Evolutionary conservation across 495 filamentous ascomycete genomes (phyloP).

Genomic region (Ascobolus immersus): DNA sequence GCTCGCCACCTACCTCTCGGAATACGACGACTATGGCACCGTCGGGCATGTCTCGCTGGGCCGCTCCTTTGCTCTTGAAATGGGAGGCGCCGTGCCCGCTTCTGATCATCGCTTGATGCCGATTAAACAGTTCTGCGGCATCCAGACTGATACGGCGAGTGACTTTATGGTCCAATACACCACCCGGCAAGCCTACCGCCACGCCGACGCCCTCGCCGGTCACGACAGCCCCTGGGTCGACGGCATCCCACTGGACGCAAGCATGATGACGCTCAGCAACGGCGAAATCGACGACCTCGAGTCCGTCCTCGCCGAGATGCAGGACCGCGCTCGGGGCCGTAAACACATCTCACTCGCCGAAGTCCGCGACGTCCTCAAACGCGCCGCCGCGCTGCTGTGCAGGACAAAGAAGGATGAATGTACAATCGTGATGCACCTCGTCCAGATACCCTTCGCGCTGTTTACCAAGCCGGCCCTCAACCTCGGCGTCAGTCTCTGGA

Average conservation of each 20-base stretch:
- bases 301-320: conserved; percentile 37
- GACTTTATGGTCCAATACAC: conserved; percentile 94
- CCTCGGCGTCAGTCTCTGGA: conserved; percentile 82
- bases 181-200: conserved; percentile 80
- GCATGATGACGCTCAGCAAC: conserved; percentile 19
- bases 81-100: conserved; percentile 66
- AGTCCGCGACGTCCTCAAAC: conserved; percentile 50
- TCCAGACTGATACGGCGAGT: conserved; percentile 64
- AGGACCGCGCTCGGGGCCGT: conserved; percentile 37
- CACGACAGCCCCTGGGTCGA: conserved; percentile 35
- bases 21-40: conserved; percentile 63
- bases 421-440: conserved; percentile 57
- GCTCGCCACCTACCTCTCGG: conserved; percentile 81
- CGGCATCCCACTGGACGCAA: conserved; percentile 25
- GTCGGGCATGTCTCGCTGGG: conserved; percentile 80
- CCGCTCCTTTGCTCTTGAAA: conserved; percentile 82
- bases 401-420: conserved; percentile 43
- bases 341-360: conserved; percentile 44
- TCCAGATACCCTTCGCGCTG: conserved; percentile 67
- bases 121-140: conserved; percentile 43
- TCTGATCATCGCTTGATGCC: conserved; percentile 52
- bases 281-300: conserved; percentile 29
- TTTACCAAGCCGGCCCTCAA: conserved; percentile 92
- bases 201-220: conserved; percentile 41
- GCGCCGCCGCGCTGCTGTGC: conserved; percentile 66